phyloP scores from a whole-genome alignment of 2,329 filamentous ascomycete species.

The Talaromyces marneffei region DNA sequence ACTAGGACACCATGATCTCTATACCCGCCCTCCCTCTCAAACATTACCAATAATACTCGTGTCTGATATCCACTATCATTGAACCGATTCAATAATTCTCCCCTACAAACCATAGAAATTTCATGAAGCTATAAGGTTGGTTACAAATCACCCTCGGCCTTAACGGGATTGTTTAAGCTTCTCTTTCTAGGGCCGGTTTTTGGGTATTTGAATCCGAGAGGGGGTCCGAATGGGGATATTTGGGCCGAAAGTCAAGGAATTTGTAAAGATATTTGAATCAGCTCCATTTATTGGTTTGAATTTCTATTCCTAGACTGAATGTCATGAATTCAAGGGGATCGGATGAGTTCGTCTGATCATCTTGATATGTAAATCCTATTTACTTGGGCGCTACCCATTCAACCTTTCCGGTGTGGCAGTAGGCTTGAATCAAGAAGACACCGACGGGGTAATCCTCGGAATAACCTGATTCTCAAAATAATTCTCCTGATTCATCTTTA shows the following conservation, averaged over 20 bases:
- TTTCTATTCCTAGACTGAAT: no score
- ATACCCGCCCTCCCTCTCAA: no score
- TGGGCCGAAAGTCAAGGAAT: background rate
- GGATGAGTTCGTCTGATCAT: no score
- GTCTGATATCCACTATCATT: no score
- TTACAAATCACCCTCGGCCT: background rate
- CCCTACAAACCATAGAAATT: no score
- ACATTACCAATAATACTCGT: no score
- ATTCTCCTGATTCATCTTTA: conserved; percentile 7
- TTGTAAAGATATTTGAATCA: background rate
- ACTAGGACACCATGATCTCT: no score
- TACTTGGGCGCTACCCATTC: background rate
- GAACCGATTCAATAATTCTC: no score
- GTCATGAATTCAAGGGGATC: no score
- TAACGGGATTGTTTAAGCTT: background rate
- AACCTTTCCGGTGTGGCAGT: no score
- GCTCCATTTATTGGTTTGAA: background rate
- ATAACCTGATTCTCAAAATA: conserved; percentile 7
- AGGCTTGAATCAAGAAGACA: background rate
- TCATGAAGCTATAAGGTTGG: background rate
- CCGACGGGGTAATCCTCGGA: background rate
- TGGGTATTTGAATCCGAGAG: background rate
- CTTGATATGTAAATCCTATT: no score
- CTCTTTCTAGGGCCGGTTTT: background rate
- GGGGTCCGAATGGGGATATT: background rate